Conservation (phyloP, 768 basidiomycete species). For the Naematelia encephala region DNA sequence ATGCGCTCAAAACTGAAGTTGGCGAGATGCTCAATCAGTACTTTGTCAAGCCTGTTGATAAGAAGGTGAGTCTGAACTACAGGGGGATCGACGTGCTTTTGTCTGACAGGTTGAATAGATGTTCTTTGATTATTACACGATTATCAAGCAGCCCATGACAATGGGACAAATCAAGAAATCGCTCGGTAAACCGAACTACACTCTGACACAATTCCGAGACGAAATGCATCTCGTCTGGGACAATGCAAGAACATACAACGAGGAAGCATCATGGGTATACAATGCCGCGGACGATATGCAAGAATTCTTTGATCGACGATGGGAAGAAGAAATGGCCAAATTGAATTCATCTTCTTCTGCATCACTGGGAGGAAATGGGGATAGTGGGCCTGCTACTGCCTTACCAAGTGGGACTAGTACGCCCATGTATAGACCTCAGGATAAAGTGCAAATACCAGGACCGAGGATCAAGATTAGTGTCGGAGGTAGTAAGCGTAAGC, state of each 20-base stretch:
- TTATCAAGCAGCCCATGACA: slow-evolving; percentile 83
- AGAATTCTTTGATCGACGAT: slow-evolving; percentile 73
- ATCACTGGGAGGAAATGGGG: background rate
- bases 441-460: slow-evolving; percentile 1
- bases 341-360: slow-evolving; percentile 2
- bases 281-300: slow-evolving; percentile 92
- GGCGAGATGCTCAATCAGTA: slow-evolving; percentile 43
- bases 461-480: slow-evolving; percentile 28
- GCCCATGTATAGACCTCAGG: slow-evolving; percentile 39
- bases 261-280: slow-evolving; percentile 93
- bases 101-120: slow-evolving; percentile 59
- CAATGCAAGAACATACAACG: slow-evolving; percentile 90
- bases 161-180: slow-evolving; percentile 77
- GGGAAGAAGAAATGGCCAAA: slow-evolving; percentile 54
- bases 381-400: slow-evolving; percentile 7
- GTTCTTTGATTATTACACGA: slow-evolving; percentile 87
- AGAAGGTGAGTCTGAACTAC: slow-evolving; percentile 47
- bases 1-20: slow-evolving; percentile 32
- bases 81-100: background rate
- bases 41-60: slow-evolving; percentile 48
- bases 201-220: slow-evolving; percentile 64
- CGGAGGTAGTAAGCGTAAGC: slow-evolving; percentile 10
- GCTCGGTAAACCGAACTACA: slow-evolving; percentile 65
- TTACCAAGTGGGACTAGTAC: slow-evolving; percentile 33
- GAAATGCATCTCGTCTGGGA: slow-evolving; percentile 90